These are phyloP conservation scores for Umbellularia californica DNA, from an alignment of 164 flowering plant genomes.

Conservation along the genomic window DNA sequence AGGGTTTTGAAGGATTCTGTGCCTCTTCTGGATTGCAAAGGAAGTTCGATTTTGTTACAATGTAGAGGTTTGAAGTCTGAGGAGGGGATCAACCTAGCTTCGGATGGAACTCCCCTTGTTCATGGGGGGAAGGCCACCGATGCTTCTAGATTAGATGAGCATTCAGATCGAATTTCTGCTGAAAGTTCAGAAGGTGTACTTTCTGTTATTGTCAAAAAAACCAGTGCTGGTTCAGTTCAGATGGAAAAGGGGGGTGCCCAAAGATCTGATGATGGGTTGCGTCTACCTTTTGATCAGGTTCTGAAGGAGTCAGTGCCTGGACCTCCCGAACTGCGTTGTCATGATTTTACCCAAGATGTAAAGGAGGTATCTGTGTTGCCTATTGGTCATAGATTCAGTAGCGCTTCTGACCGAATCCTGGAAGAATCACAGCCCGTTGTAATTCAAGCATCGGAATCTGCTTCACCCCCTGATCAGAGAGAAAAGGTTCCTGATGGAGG, in stretches of 20 bases:
- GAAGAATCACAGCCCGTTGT: not conserved
- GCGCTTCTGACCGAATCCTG: not conserved
- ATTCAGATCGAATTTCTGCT: not conserved
- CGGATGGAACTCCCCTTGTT: not conserved
- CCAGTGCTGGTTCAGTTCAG: constrained; percentile 3
- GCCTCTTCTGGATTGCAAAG: not conserved
- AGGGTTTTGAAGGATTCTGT: not conserved
- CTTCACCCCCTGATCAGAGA: not conserved
- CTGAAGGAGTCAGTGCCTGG: constrained; percentile 1
- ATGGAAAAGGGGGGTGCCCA: constrained; percentile 11
- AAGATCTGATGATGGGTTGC: constrained; percentile 12
- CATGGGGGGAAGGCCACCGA: not conserved
- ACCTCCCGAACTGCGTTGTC: not conserved
- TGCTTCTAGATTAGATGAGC: not conserved
- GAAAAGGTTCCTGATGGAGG: constrained; percentile 5
- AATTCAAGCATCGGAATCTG: not conserved
- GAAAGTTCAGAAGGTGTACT: constrained; percentile 1
- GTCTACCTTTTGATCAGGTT: constrained; percentile 6
- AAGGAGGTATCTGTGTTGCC: not conserved
- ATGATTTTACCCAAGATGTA: not conserved
- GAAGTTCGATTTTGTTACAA: too few relatives aligned
- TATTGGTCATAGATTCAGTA: not conserved
- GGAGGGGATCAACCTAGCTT: not conserved
- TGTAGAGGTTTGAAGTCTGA: not conserved
- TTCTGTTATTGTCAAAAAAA: not conserved